Evolutionary conservation across 108 stramenopile species (phyloP), one percentile per base, ranked within the genome.

Genomic region (Cyclostephanos tholiformis): DNA sequence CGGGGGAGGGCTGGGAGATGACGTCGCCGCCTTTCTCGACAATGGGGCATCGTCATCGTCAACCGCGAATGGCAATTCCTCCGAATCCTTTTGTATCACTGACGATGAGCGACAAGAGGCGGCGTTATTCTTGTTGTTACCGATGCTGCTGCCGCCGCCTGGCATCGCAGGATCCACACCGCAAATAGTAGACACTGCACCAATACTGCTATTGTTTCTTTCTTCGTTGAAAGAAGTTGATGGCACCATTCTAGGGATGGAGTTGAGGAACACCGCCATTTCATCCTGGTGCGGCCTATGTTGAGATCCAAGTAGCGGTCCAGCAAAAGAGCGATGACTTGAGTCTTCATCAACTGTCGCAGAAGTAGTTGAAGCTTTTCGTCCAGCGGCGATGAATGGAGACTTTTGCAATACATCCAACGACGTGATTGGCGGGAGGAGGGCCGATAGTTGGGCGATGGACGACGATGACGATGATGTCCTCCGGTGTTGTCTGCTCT

Each of bases 11-110:
- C 55, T 71, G 22, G 66, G 61, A 0, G 59, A 60, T 60, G 35
- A 25, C 38, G 59, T 39, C 27, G 56, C 26, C 29, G 66, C 48
- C 17, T 20, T 43, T 6, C 70, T 25, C 6, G 72, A 59, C 52
- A 55, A 60, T 27, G 66, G 78, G 14, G 48, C 44, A 26, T 69
- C 71, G n/a, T 69, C 73, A 63, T 77, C 77, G 39, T 82, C 81
- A 22, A 66, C 76, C 9, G 81, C 81, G 74, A 82, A 82, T 32
- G 81, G 81, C 72, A 82, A 67, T 25, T 82, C 76, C 14, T 82
- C 76, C 16, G 55, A 62, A 52, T 80, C 75, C 29, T 29, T 46
- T 46, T 57, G 43, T n/a, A 25, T 35, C n/a, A 41, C 20, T 20
- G 19, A 58, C 25, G 56, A 50, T 16, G 46, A 19, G 7, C 38